phyloP scores from a whole-genome alignment of 371 early-diverging fungal genomes.

The Sanchytrium tribonematis region DNA sequence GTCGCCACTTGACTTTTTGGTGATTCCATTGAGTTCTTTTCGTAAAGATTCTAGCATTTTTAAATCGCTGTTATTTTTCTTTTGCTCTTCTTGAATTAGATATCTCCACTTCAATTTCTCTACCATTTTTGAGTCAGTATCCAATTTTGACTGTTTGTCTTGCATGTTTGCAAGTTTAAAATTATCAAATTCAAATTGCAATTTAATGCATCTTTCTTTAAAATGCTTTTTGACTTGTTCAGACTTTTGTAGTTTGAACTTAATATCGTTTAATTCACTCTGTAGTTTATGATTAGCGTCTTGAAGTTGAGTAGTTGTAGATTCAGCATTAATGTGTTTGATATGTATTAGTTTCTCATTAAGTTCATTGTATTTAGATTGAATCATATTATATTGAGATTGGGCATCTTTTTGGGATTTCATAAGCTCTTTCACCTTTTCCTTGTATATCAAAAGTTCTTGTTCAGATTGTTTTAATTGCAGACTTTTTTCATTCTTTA shows the following conservation, averaged over 20 bases:
- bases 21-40: neutral
- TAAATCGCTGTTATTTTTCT: neutral
- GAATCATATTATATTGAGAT: too few relatives aligned
- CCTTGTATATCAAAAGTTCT: too few relatives aligned
- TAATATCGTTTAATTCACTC: neutral
- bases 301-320: neutral
- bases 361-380: too few relatives aligned
- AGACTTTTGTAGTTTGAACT: neutral
- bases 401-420: too few relatives aligned
- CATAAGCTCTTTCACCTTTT: too few relatives aligned
- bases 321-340: neutral
- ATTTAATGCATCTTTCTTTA: neutral
- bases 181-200: neutral
- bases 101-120: neutral
- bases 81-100: neutral
- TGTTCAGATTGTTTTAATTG: too few relatives aligned
- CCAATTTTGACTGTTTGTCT: neutral
- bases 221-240: neutral
- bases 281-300: neutral
- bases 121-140: neutral
- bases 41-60: neutral
- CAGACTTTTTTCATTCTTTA: too few relatives aligned
- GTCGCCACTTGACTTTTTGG: neutral
- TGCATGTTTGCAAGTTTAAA: neutral
- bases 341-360: neutral